Evolutionary conservation across 2,329 filamentous ascomycete species (phyloP), one percentile per base, ranked within the genome.

Genomic region (Claviceps humidiphila): DNA sequence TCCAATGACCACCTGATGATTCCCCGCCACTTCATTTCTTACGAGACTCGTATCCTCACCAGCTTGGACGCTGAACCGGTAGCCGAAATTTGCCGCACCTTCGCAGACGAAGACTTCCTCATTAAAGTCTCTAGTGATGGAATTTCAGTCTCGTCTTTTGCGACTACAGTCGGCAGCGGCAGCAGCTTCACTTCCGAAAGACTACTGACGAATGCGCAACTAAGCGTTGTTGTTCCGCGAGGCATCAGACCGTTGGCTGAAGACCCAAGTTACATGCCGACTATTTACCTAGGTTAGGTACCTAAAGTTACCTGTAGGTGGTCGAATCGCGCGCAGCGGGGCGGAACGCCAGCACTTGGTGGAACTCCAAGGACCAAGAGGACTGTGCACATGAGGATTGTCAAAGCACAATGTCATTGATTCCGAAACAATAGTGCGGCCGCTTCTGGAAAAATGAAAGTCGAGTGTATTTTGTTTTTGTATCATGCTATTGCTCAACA

Each of bases 71-170:
- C 2, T 9, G 26, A 30, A 8, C 26, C 8, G 26, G 17, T 14
- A 22, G 14, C 43, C 1, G 42, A 50, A 16, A 11, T 30, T 43
- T 50, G 49, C 16, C 48, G 43, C 34, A 22, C 48, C 34, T 48
- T 24, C 4, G 52, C 43, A 9, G 52, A 53, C 26, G 48, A 51
- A 14, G 52, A 53, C 16, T 53, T 53, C 5, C 43, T 34, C 16
- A n/a, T 53, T 16, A n/a, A 37, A 6, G 37, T 51, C n/a, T 47
- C 43, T 17, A 38, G 16, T 16, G 3, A 39, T 8, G 52, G 52
- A 8, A 30, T 51, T 20, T 20, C 38, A 17, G 52, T 51, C 22
- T 47, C 37, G 52, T 37, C 47, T 16, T 53, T 42, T 30, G 22
- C 38, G 13, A 39, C 34, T 16, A 40, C 51, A 42, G 34, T 16